These are phyloP conservation scores for Leucosporidium scottii DNA, from an alignment of 768 basidiomycete genomes.

Conservation along the genomic window DNA sequence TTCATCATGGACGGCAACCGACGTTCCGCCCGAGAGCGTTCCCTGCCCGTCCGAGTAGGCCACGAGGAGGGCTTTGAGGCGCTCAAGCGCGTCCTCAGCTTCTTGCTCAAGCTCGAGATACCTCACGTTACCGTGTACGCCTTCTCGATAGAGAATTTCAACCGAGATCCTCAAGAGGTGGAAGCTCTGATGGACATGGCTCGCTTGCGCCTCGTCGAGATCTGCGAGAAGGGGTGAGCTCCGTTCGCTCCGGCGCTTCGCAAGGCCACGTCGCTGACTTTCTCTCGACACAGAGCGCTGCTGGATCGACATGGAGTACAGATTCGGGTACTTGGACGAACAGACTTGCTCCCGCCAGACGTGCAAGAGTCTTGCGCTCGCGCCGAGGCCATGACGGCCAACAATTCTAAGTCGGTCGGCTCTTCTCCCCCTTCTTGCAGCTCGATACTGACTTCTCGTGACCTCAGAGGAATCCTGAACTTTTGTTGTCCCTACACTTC, in stretches of 20 bases:
- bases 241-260: no score
- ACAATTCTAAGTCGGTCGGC: slow-evolving; percentile 59
- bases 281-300: slow-evolving; percentile 54
- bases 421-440: not conserved
- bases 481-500: slow-evolving; percentile 89
- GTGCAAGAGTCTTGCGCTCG: slow-evolving; percentile 62
- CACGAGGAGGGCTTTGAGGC: slow-evolving; percentile 78
- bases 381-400: slow-evolving; percentile 68
- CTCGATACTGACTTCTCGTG: not conserved
- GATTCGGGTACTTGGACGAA: slow-evolving; percentile 72
- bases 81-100: slow-evolving; percentile 60
- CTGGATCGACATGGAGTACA: slow-evolving; percentile 75
- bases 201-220: slow-evolving; percentile 65
- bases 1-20: slow-evolving; percentile 98
- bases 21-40: slow-evolving; percentile 58
- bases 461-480: slow-evolving; percentile 71
- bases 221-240: slow-evolving; percentile 71
- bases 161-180: slow-evolving; percentile 75
- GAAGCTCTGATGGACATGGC: slow-evolving; percentile 79
- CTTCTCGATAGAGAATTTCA: slow-evolving; percentile 98
- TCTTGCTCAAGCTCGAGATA: slow-evolving; percentile 72
- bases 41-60: slow-evolving; percentile 46
- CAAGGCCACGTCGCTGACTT: not conserved
- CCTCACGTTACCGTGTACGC: slow-evolving; percentile 87
- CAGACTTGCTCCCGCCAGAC: slow-evolving; percentile 63